Conservation (phyloP, 2,329 filamentous ascomycete species). For the Corniculantispora saksenae region DNA sequence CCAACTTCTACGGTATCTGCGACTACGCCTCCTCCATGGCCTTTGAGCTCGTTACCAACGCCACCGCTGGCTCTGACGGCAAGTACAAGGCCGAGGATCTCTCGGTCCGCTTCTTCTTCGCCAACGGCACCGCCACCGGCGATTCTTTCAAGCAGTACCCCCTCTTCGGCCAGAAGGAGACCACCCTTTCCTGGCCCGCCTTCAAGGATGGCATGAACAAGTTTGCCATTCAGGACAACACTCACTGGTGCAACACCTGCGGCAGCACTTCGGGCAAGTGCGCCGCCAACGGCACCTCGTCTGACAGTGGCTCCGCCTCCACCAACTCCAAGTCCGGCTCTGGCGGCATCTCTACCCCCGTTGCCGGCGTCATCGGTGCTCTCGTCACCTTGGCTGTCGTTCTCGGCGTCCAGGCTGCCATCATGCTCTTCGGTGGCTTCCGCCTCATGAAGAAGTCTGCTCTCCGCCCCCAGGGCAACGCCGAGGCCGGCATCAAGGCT, state of each 20-base stretch:
- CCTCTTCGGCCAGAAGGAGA: conserved; percentile 59
- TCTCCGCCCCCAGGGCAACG: conserved; percentile 25
- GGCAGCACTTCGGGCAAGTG: conserved; percentile 71
- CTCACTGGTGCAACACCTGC: conserved; percentile 74
- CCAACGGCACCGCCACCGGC: conserved; percentile 56
- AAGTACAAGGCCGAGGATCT: conserved; percentile 49
- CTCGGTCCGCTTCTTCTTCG: conserved; percentile 61
- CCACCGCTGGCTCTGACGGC: conserved; percentile 44
- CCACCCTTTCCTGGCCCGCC: conserved; percentile 64
- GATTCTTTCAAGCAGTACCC: conserved; percentile 56
- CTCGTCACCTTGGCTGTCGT: conserved; percentile 59
- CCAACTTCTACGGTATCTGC: conserved; percentile 73
- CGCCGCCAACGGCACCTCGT: conserved; percentile 38
- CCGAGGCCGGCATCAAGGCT: conserved; percentile 10
- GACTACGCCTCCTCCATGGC: conserved; percentile 81
- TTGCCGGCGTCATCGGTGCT: conserved; percentile 83
- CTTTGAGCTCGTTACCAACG: conserved; percentile 69
- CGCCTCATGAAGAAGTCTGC: conserved; percentile 51
- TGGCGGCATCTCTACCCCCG: conserved; percentile 61
- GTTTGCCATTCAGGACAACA: conserved; percentile 65
- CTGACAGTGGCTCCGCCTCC: conserved; percentile 27
- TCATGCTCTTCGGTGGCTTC: conserved; percentile 46
- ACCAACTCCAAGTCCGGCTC: conserved; percentile 29
- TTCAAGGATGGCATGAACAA: conserved; percentile 65
- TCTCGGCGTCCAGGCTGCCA: conserved; percentile 44